These are phyloP conservation scores for Lavandula angustifolia DNA, from an alignment of 257 asterid species.

Conservation along the genomic window DNA sequence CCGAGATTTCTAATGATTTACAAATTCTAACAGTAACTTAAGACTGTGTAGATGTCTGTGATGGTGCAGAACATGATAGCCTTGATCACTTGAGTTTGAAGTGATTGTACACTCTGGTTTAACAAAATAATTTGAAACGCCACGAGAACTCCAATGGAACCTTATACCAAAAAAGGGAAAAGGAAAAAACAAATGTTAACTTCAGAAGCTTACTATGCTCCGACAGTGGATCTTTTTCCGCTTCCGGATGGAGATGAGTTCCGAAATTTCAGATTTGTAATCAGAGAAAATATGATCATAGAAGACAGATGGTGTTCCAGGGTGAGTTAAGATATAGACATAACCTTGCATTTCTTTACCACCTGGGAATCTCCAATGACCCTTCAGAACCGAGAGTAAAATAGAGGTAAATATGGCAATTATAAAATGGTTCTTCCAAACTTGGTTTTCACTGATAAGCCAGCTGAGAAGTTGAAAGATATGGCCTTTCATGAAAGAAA, in stretches of 20 bases:
- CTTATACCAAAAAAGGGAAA: conserved; percentile 1
- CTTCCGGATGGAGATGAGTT: conserved; percentile 68
- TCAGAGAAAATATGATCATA: conserved; percentile 83
- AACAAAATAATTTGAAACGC: conserved; percentile 12
- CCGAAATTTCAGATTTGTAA: conserved; percentile 48
- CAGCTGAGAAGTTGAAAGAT: conserved; percentile 23
- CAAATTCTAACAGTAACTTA: background rate
- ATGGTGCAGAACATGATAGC: conserved; percentile 2
- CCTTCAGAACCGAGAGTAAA: conserved; percentile 51
- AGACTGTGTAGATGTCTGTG: background rate
- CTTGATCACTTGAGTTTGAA: background rate
- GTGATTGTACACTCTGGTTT: conserved; percentile 1
- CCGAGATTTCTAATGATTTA: background rate
- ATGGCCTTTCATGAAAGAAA: conserved; percentile 1
- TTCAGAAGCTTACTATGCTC: conserved; percentile 64
- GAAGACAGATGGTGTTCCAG: conserved; percentile 92
- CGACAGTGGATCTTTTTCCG: conserved; percentile 83
- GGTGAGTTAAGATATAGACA: conserved; percentile 88
- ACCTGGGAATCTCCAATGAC: conserved; percentile 99
- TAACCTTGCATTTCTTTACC: conserved; percentile 99
- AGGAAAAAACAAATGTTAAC: background rate
- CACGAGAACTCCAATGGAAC: conserved; percentile 11
- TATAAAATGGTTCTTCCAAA: background rate
- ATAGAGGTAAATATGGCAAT: conserved; percentile 1
- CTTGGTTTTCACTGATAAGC: conserved; percentile 13